Conservation (phyloP, 352 stramenopile genomes). For the Thalassiosira exigua region DNA sequence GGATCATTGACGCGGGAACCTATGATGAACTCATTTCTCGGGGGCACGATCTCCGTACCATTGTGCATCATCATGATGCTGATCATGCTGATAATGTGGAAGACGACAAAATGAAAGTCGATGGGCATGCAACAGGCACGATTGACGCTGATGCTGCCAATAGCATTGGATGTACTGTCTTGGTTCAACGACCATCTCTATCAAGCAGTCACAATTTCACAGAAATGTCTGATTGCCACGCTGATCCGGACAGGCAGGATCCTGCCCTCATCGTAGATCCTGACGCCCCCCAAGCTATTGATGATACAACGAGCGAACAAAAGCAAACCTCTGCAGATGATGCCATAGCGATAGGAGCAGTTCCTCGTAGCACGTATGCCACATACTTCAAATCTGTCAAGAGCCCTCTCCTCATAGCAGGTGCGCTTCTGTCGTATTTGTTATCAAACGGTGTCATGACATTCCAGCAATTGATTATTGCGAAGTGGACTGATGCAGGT, state of each 20-base stretch:
- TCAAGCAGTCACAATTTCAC: too few species aligned
- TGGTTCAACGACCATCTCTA: too few species aligned
- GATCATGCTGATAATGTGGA: too few species aligned
- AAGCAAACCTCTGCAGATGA: conserved; percentile 69
- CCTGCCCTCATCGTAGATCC: conserved; percentile 30
- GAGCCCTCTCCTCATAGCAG: conserved; percentile 69
- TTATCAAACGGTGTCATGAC: conserved; percentile 66
- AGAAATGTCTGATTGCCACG: conserved; percentile 36
- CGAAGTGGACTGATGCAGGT: conserved; percentile 75
- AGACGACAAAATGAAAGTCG: too few species aligned
- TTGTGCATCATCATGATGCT: too few species aligned
- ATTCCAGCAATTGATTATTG: conserved; percentile 77
- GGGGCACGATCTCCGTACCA: conserved; percentile 67
- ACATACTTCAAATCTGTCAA: conserved; percentile 74
- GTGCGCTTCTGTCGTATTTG: conserved; percentile 64
- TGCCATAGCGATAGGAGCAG: conserved; percentile 69
- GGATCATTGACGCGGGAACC: conserved; percentile 71
- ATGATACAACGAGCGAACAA: conserved; percentile 3
- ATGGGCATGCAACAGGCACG: too few species aligned
- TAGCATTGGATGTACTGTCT: too few species aligned
- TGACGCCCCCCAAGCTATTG: conserved; percentile 11
- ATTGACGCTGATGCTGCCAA: too few species aligned
- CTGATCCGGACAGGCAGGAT: conserved; percentile 24
- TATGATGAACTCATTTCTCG: conserved; percentile 75
- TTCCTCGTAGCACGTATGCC: conserved; percentile 70